phyloP scores from a whole-genome alignment of 306 rosid genomes.

The Phaseolus lunatus region DNA sequence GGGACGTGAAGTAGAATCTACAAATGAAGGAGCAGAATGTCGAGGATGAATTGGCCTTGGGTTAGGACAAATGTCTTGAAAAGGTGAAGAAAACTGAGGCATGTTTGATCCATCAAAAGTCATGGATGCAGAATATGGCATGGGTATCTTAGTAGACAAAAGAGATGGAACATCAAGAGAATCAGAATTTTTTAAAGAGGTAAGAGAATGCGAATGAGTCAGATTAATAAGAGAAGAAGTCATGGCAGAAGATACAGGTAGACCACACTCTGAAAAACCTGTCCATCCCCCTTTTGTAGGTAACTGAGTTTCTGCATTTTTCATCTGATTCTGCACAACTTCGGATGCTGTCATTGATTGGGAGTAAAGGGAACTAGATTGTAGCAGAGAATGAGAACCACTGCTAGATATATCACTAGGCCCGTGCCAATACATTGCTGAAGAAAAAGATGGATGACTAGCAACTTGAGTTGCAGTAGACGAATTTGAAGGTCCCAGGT shows the following conservation, averaged over 20 bases:
- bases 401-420: constrained; percentile 44
- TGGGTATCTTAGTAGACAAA: constrained; percentile 48
- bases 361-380: constrained; percentile 48
- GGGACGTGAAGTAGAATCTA: constrained; percentile 57
- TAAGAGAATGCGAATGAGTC: constrained; percentile 41
- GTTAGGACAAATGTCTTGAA: constrained; percentile 53
- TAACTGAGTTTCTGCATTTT: constrained; percentile 53
- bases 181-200: constrained; percentile 49
- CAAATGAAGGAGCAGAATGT: constrained; percentile 49
- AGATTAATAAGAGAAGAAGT: constrained; percentile 54
- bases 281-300: constrained; percentile 47
- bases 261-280: constrained; percentile 46
- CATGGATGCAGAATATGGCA: constrained; percentile 48
- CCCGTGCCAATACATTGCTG: constrained; percentile 52
- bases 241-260: constrained; percentile 48
- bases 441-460: constrained; percentile 51
- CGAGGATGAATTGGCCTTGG: constrained; percentile 48
- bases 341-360: constrained; percentile 44
- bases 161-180: constrained; percentile 52
- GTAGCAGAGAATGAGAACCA: constrained; percentile 48
- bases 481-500: constrained; percentile 46
- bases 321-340: constrained; percentile 45
- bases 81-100: constrained; percentile 46
- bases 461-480: constrained; percentile 48
- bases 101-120: constrained; percentile 41